Base-by-base conservation (phyloP, 768 basidiomycete genomes). In the Russula lepida region DNA sequence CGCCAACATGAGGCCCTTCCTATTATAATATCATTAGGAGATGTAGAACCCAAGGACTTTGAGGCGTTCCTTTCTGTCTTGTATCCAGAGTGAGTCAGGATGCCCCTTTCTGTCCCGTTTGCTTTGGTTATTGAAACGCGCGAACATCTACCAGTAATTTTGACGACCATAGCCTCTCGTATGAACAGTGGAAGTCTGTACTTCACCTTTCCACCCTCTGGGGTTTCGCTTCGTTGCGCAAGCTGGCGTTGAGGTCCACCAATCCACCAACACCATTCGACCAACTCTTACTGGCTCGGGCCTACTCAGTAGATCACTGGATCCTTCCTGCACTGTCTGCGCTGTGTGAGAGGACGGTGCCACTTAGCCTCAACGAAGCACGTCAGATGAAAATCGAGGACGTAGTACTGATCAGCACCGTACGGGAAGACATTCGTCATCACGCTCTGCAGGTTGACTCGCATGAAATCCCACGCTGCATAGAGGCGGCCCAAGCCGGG, bases 101-200 rank as follows among this genome's bases (percentile, higher is more conserved):
- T 44, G 8, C 37, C 0, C 33, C 35, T 8, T 44, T 37, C 9
- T 12, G 33, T 23, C 13, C 48, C 27, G n/a, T 6, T n/a, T 11
- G n/a, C 28, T 44, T 3, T n/a, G n/a, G 9, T 44, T 39, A 58
- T 52, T 12, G 41, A 59, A 9, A 13, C 28, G 0, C 32, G 28
- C 9, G 32, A 19, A 6, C 19, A 6, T 15, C 4, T 30, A 4
- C n/a, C 33, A 66, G 66, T 28, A 53, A 62, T 41, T 66, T 65
- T 27, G 53, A 58, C 19, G 57, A 48, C 11, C 47, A 56, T 37
- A 47, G 32, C 17, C 58, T 63, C 33, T 59, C 53, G 15, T 63
- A 58, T 19, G 64, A 63, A 17, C 58, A 65, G 30, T 68, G 67
- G 67, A 64, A 53, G n/a, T 58, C 64, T 1, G 64, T 68, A 2